A percentile compares a stretch with the other conserved stretches of the same genome.
Conservation (phyloP, 495 filamentous ascomycete species). For the Neurospora hispaniola region DNA sequence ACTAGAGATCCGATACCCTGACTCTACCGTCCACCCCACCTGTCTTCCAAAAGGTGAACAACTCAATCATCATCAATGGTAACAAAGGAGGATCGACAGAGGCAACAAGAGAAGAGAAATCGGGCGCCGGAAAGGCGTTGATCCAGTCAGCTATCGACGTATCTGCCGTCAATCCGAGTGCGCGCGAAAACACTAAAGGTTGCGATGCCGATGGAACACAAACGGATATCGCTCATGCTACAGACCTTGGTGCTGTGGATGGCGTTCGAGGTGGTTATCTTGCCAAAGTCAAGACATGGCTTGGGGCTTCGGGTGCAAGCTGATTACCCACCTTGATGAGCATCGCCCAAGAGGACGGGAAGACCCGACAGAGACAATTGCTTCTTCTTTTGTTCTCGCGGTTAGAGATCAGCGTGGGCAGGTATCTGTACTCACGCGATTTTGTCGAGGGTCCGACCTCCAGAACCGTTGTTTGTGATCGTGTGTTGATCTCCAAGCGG, state of each 20-base stretch:
- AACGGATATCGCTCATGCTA: not conserved
- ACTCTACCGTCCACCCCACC: not conserved
- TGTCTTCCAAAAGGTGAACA: not conserved
- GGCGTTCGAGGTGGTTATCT: not conserved
- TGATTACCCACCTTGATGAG: not conserved
- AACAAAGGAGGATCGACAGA: not conserved
- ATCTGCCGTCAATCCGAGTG: not conserved
- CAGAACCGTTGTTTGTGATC: too few species aligned
- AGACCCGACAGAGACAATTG: not conserved
- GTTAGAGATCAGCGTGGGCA: not conserved
- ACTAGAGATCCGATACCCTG: not conserved
- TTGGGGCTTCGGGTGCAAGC: not conserved
- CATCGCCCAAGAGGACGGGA: not conserved
- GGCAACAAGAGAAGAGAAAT: not conserved
- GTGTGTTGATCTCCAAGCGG: too few species aligned
- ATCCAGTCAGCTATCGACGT: not conserved
- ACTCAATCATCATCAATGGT: not conserved
- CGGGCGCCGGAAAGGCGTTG: not conserved
- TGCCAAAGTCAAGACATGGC: not conserved
- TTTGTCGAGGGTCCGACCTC: too few species aligned
- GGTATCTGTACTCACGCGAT: not conserved
- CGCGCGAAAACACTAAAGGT: not conserved
- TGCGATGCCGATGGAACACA: not conserved
- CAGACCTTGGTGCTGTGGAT: not conserved
- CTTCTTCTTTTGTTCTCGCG: not conserved